phyloP scores from a whole-genome alignment of 2,329 filamentous ascomycete species.

The Nemania sp. region DNA sequence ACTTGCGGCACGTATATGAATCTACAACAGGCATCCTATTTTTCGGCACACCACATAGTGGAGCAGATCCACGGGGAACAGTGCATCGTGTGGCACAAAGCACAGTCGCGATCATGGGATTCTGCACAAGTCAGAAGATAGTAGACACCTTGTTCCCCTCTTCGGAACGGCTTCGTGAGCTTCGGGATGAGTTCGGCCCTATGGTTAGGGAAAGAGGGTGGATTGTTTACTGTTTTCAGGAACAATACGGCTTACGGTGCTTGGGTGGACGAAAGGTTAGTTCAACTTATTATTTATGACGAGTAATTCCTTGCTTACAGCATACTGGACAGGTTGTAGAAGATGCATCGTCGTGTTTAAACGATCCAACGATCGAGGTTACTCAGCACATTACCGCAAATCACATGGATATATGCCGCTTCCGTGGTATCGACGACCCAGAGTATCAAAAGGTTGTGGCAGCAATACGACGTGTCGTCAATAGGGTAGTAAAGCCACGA shows the following conservation, averaged over 20 bases:
- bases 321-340: not conserved
- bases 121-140: no score
- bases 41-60: not conserved
- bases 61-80: not conserved
- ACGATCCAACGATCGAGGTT: not conserved
- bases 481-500: not conserved
- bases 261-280: not conserved
- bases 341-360: not conserved
- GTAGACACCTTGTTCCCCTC: not conserved
- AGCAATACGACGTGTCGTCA: not conserved
- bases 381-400: not conserved
- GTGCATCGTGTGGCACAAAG: no score
- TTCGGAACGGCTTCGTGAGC: not conserved
- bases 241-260: not conserved
- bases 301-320: no score
- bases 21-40: not conserved
- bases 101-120: no score
- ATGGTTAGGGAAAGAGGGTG: not conserved
- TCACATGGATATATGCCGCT: not conserved
- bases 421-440: not conserved
- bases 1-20: not conserved
- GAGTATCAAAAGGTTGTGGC: not conserved
- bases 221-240: not conserved
- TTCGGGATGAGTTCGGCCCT: not conserved
- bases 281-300: no score